Base-by-base conservation (phyloP, 2,329 filamentous ascomycete genomes). In the Stemphylium beticola region DNA sequence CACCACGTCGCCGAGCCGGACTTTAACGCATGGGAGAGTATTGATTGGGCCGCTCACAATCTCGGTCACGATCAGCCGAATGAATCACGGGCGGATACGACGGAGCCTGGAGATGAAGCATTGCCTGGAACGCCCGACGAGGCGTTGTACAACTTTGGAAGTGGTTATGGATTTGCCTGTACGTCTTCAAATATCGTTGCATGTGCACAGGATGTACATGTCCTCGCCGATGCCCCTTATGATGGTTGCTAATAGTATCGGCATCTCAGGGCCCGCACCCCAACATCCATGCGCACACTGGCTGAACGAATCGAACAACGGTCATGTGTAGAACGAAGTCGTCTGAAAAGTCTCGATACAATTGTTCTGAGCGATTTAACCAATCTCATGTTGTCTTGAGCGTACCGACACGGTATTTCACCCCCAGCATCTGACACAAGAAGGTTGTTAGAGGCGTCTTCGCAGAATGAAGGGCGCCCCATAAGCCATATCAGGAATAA, bases 21-120 rank as follows among this genome's bases (percentile, higher is more conserved):
- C 24, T 64, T 71, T 15, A 59, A 53, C 4, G 65, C 68, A 38
- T 75, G 72, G 72, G 67, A 69, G 29, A 69, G 62, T 34, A 65
- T 69, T 33, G 65, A 72, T 32, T 74, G 71, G 71, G 57, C 61
- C n/a, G 55, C 60, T 1, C 59, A 66, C 17, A 65, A 48, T 50
- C 34, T 47, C 22, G 50, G 49, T n/a, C 34, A 24, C 10, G 47
- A 59, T 32, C 37, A 50, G 4, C 29, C 38, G 2, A 43, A 37
- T 22, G 55, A 55, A 8, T 34, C 24, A 3, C 15, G 42, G 9
- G 37, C 18, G 11, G 7, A 47, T n/a, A 18, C 34, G 14, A 2
- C 14, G 11, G 33, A 6, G 4, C 3, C 33, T 18, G 38, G 43
- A 40, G 24, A 33, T 4, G 45, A 24, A 4, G 12, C 4, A 17